Evolutionary conservation across 768 basidiomycete genomes (phyloP), one percentile per base, ranked within the genome.

Genomic region (Crassisporium funariophilum): DNA sequence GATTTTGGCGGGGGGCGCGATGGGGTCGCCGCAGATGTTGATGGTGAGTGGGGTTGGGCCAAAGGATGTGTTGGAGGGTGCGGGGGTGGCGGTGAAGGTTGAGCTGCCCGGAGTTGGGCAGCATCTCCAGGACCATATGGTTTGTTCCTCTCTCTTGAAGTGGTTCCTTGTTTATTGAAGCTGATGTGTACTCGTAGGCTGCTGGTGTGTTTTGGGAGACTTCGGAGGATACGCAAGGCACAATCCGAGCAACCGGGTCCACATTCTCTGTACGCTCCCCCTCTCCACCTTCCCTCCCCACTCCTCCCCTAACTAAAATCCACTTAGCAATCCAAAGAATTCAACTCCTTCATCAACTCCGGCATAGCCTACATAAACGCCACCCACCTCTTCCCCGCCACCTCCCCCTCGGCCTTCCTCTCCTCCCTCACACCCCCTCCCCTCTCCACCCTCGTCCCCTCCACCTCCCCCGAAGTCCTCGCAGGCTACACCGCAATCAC

Each of bases 351-450:
- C 62, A 67, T 86, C 52, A 87, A 86, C 68, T 77, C 79, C 16
- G 84, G 83, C 5, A 78, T 78, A 22, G 78, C 79, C 21, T 87
- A 84, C 58, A 67, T 79, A 53, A 83, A 84, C 62, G 69, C 76
- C 35, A 73, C 74, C 22, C 64, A 61, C 31, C 71, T 82, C 23
- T 70, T 82, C 48, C 48, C 46, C 19, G 62, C 61, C 45, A 39
- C 49, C 15, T 50, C 50, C 15, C 62, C 62, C 50, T 48, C 50
- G 27, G 21, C 29, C n/a, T 41, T 48, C 4, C 49, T 64, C 24
- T 41, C 45, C 20, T 41, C 45, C 17, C 44, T 55, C 2, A 29
- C 49, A 7, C 31, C 34, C 3, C 35, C 57, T 5, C 51, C 59
- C 15, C 46, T 53, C 0, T 41, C 35, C 20, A 50, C 68, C 4